Conservation (phyloP, 1,139 yeast species). For the Pichia sp. region DNA sequence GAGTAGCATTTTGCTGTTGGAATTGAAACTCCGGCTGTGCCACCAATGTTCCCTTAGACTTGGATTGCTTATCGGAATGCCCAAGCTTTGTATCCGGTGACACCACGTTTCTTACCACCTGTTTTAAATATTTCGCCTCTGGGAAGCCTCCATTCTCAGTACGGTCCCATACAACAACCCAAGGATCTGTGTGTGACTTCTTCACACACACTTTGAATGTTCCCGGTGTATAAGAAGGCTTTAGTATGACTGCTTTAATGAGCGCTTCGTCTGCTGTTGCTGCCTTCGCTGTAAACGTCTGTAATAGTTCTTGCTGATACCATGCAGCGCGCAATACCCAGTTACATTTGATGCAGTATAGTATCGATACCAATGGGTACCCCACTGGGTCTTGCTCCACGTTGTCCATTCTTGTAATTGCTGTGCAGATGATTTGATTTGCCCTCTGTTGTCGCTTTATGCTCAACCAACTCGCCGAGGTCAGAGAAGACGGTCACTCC, state of each 20-base stretch:
- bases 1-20: no score
- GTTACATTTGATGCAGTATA: slow-evolving; percentile 55
- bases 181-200: slow-evolving; percentile 17
- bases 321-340: slow-evolving; percentile 66
- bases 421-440: no score
- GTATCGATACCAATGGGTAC: slow-evolving; percentile 36
- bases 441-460: no score
- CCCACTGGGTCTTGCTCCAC: slow-evolving; percentile 9
- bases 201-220: slow-evolving; percentile 40
- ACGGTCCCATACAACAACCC: slow-evolving; percentile 48
- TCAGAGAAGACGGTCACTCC: no score
- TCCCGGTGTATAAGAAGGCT: slow-evolving; percentile 45
- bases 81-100: slow-evolving; percentile 41
- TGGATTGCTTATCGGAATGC: slow-evolving; percentile 33
- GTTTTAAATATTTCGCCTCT: slow-evolving; percentile 53
- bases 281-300: slow-evolving; percentile 41
- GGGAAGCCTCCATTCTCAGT: slow-evolving; percentile 51
- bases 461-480: no score
- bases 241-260: slow-evolving; percentile 46
- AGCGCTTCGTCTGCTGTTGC: slow-evolving; percentile 11
- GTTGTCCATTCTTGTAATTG: neutral
- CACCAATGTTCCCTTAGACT: no score
- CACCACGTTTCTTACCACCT: slow-evolving; percentile 41
- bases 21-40: no score
- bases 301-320: slow-evolving; percentile 57